These are phyloP conservation scores for Neobulgaria alba DNA, from an alignment of 2,329 filamentous ascomycete species.

Conservation along the genomic window DNA sequence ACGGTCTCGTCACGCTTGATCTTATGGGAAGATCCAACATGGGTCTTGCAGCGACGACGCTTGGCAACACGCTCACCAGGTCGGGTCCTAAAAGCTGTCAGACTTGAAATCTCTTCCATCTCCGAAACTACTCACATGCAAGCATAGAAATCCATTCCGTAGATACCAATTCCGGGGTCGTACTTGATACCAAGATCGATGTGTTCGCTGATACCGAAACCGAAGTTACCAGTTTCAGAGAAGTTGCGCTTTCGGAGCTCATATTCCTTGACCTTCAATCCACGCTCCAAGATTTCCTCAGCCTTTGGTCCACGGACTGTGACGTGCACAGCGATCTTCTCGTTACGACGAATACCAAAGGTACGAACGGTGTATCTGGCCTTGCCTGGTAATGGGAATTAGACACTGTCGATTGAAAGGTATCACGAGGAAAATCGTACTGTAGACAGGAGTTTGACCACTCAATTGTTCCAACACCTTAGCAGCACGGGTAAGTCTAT, in stretches of 20 bases:
- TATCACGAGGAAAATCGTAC: constrained; percentile 41
- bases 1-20: constrained; percentile 93
- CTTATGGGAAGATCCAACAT: constrained; percentile 79
- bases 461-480: constrained; percentile 99
- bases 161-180: constrained; percentile 96
- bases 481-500: constrained; percentile 98
- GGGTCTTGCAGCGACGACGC: constrained; percentile 82
- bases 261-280: constrained; percentile 99
- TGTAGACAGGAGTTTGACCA: constrained; percentile 99
- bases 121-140: constrained; percentile 65
- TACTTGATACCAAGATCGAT: constrained; percentile 99
- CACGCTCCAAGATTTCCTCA: constrained; percentile 99
- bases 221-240: constrained; percentile 99
- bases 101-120: neutral
- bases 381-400: constrained; percentile 60
- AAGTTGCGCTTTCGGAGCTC: constrained; percentile 99
- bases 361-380: constrained; percentile 99
- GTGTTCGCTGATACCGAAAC: constrained; percentile 99
- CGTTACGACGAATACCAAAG: constrained; percentile 99
- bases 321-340: constrained; percentile 99
- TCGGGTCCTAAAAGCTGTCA: constrained; percentile 56
- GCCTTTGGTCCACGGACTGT: constrained; percentile 99
- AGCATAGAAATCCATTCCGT: constrained; percentile 99
- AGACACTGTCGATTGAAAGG: neutral
- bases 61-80: constrained; percentile 96